Evolutionary conservation across 495 filamentous ascomycete species (phyloP).

Genomic region (Penicillium subrubescens): DNA sequence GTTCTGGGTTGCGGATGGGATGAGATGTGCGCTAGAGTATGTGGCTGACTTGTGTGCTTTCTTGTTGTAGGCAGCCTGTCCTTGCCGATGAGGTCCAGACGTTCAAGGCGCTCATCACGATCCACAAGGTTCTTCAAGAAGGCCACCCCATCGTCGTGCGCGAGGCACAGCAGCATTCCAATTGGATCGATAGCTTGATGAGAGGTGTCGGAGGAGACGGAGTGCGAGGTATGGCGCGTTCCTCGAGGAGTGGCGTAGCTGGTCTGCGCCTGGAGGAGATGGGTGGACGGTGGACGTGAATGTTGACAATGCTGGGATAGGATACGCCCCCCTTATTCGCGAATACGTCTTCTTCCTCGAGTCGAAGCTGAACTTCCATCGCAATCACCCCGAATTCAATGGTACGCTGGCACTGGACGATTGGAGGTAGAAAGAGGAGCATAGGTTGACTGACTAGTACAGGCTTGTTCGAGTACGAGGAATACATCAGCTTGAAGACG

Average conservation of each 20-base stretch:
- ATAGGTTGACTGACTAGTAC: slow-evolving; percentile 19
- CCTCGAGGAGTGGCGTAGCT: background rate
- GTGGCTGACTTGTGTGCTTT: slow-evolving; percentile 10
- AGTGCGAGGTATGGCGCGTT: slow-evolving; percentile 61
- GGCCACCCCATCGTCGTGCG: slow-evolving; percentile 85
- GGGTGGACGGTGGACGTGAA: slow-evolving; percentile 6
- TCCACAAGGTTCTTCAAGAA: slow-evolving; percentile 96
- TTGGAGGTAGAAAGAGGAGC: background rate
- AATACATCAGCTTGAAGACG: slow-evolving; percentile 96
- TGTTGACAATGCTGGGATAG: slow-evolving; percentile 42
- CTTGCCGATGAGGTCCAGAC: slow-evolving; percentile 94
- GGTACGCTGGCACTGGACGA: slow-evolving; percentile 51
- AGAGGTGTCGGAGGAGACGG: slow-evolving; percentile 84
- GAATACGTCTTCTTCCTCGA: slow-evolving; percentile 96
- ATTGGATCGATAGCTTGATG: slow-evolving; percentile 92
- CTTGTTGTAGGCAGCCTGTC: slow-evolving; percentile 75
- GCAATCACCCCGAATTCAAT: slow-evolving; percentile 97
- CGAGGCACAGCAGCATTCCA: slow-evolving; percentile 84
- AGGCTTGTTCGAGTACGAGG: slow-evolving; percentile 95
- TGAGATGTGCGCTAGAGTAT: background rate
- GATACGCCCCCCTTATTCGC: slow-evolving; percentile 87
- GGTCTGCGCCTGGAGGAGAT: background rate
- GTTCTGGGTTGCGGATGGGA: background rate
- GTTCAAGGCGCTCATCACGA: slow-evolving; percentile 88
- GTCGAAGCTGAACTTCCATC: slow-evolving; percentile 90